Base-by-base conservation (phyloP, 257 asterid species). In the Linaria vulgaris region DNA sequence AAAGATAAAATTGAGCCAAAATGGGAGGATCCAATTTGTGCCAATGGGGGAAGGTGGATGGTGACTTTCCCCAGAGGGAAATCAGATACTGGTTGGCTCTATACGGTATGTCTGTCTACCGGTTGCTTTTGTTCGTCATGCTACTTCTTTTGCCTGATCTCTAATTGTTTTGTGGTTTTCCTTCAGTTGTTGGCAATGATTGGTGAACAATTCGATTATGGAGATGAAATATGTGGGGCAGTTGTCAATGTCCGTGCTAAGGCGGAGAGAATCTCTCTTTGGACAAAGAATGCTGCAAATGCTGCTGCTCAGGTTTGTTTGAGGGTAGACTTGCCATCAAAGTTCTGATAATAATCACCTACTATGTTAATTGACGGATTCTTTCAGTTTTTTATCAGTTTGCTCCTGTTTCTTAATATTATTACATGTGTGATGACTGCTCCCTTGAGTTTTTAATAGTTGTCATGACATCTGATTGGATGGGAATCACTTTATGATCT, bases 141-240 rank as follows among this genome's bases (percentile, higher is more conserved):
- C 15, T 22, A 3, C 54, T 48, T 37, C 22, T 48, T 66, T 46
- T 17, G 47, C 46, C 46, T 66, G 45, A 34, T 53, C 27, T 30
- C 15, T 48, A 16, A 53, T 23, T 24, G 14, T 46, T n/a, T 22
- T 43, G 16, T 72, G 79, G 31, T 51, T 64, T 63, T 53, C 49
- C 22, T 71, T 50, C 67, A 94, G 97, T 74, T 94, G 78, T 85
- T 94, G 63, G 96, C 99, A 27, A 81, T 94, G 97, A 94, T 94
- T 63, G 95, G 99, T 31, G 99, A 94, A 67, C 97, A 94, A 70
- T 94, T 94, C 76, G 89, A 90, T 50, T 49, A 82, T 79, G 99
- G 97, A 65, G 97, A 94, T 74, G 99, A 94, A 67, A 94, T 94
- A 20, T 94, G 99, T 79, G 99, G 99, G 66, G 99, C 95, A 14